Percentiles rank a stretch among this genome's conserved stretches.
These are phyloP conservation scores for Grosmannia clavigera DNA, from an alignment of 2,329 filamentous ascomycete genomes.

Conservation along the genomic window DNA sequence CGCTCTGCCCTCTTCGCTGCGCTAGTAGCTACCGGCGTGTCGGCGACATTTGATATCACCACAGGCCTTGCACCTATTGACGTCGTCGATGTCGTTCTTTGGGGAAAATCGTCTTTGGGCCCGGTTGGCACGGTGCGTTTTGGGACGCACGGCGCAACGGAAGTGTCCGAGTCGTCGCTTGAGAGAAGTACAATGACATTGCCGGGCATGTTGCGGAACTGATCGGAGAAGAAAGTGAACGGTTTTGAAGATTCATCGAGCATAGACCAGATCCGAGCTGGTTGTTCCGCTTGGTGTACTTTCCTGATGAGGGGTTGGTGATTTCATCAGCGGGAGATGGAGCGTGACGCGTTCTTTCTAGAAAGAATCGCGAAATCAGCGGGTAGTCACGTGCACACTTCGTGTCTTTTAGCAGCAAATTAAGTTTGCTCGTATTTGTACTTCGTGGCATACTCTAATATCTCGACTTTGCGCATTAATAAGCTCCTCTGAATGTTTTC, in stretches of 20 bases:
- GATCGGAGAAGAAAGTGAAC: neutral
- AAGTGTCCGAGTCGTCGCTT: slow-evolving; percentile 5
- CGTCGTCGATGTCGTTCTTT: neutral
- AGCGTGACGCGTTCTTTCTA: neutral
- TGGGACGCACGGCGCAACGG: neutral
- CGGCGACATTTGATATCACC: neutral
- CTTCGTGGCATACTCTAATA: no score
- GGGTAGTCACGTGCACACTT: neutral
- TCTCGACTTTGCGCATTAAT: no score
- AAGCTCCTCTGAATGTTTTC: no score
- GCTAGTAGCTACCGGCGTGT: neutral
- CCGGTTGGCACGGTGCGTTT: neutral
- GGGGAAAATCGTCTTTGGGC: neutral
- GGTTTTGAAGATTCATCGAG: neutral
- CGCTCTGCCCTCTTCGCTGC: neutral
- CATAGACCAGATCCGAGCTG: no score
- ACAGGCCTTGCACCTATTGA: neutral
- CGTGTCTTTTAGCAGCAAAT: no score
- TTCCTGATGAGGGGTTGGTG: neutral
- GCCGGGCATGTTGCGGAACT: neutral
- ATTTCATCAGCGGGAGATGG: no score
- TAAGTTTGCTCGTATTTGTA: no score
- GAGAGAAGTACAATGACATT: slow-evolving; percentile 5
- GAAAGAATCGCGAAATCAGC: neutral
- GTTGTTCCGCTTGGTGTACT: neutral